These are phyloP conservation scores for Lotmaria passim DNA, from an alignment of 208 protist genomes.

Conservation along the genomic window DNA sequence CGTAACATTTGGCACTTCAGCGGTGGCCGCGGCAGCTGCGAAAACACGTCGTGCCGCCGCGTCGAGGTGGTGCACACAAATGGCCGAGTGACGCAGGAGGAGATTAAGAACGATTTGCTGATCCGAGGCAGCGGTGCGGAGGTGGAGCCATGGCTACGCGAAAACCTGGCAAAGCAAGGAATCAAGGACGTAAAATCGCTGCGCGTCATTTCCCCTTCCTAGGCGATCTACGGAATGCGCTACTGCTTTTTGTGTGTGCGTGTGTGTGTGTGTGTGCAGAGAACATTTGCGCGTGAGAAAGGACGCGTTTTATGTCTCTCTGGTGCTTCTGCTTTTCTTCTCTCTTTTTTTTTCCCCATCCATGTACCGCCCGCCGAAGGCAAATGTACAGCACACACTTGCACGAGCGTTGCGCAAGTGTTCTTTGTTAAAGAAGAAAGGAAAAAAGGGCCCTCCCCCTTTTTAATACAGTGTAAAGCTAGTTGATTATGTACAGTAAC, in stretches of 20 bases:
- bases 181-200: slow-evolving; percentile 88
- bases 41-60: slow-evolving; percentile 87
- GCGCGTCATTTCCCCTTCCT: slow-evolving; percentile 33
- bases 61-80: slow-evolving; percentile 86
- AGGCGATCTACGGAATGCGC: neutral
- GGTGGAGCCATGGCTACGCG: slow-evolving; percentile 54
- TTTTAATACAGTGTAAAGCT: too few relatives aligned
- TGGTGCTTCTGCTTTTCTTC: neutral
- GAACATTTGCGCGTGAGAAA: too few relatives aligned
- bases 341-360: slow-evolving; percentile 2
- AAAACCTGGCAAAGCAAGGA: slow-evolving; percentile 77
- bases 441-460: too few relatives aligned
- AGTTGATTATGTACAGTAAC: too few relatives aligned
- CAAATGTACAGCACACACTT: too few relatives aligned
- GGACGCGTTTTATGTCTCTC: neutral
- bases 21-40: slow-evolving; percentile 79
- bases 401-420: too few relatives aligned
- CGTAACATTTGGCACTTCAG: slow-evolving; percentile 91
- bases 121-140: slow-evolving; percentile 57
- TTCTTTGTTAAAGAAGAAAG: too few relatives aligned
- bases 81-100: slow-evolving; percentile 74
- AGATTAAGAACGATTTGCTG: slow-evolving; percentile 88
- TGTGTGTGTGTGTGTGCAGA: too few relatives aligned
- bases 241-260: too few relatives aligned
- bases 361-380: too few relatives aligned